Conservation (phyloP, 2,329 filamentous ascomycete genomes). For the Fusarium sp. region DNA sequence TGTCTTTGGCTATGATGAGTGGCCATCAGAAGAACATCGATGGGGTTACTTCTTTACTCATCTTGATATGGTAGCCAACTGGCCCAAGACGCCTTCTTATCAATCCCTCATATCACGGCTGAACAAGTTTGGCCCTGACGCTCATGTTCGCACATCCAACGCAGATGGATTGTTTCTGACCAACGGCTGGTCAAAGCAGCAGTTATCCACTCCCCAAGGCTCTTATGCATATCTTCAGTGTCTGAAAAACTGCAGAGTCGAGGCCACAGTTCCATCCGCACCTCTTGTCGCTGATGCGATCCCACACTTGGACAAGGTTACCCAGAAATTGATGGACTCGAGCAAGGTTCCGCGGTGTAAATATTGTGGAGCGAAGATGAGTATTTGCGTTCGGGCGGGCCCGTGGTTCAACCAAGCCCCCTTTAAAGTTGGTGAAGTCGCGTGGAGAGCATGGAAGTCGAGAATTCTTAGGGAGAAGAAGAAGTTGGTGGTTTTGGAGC, state of each 20-base stretch:
- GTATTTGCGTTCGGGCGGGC: constrained; percentile 38
- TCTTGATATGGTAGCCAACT: constrained; percentile 36
- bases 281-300: constrained; percentile 22
- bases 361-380: constrained; percentile 39
- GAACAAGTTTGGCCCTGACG: constrained; percentile 12
- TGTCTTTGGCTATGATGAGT: constrained; percentile 30
- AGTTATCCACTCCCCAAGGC: neutral
- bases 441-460: constrained; percentile 25
- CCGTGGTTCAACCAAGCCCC: constrained; percentile 36
- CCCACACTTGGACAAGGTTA: constrained; percentile 16
- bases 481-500: constrained; percentile 35
- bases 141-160: constrained; percentile 31
- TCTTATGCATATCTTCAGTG: constrained; percentile 30
- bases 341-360: constrained; percentile 27
- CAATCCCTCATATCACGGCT: constrained; percentile 19
- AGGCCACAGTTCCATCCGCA: constrained; percentile 16
- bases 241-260: constrained; percentile 32
- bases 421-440: constrained; percentile 20
- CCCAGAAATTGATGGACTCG: constrained; percentile 25
- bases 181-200: neutral
- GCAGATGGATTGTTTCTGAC: neutral
- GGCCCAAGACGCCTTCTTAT: constrained; percentile 34
- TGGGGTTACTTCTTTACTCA: constrained; percentile 44
- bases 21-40: constrained; percentile 39
- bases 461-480: constrained; percentile 21